These are phyloP conservation scores for Xylaria sp. DNA, from an alignment of 2,329 filamentous ascomycete species.

Conservation along the genomic window DNA sequence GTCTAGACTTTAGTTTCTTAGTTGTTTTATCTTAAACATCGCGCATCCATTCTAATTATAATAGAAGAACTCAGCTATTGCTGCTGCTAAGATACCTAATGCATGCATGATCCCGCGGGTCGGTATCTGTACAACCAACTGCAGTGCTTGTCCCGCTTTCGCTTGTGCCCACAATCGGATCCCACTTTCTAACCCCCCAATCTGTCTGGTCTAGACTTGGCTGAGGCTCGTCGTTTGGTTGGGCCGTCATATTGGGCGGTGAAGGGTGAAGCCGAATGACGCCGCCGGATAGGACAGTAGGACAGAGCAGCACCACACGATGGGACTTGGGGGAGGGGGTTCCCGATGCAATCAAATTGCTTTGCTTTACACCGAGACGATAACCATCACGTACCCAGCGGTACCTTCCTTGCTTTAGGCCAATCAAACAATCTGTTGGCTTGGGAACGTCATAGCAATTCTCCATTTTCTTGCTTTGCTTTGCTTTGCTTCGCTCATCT, in stretches of 20 bases:
- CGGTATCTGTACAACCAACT: background rate
- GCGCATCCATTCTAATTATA: background rate
- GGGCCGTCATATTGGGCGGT: slow-evolving; percentile 9
- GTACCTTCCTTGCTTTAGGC: background rate
- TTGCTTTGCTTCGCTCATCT: background rate
- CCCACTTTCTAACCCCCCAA: too few species aligned
- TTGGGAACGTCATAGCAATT: background rate
- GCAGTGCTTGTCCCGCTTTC: background rate
- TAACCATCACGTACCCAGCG: too few species aligned
- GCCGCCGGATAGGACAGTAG: background rate
- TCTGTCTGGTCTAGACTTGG: background rate
- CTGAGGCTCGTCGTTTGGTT: background rate
- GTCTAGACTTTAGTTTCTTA: background rate
- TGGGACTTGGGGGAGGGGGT: too few species aligned
- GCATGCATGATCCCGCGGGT: background rate
- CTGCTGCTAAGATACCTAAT: background rate
- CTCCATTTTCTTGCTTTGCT: background rate
- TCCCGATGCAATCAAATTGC: too few species aligned
- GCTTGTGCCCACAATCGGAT: background rate
- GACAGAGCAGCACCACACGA: background rate
- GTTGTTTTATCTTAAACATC: background rate
- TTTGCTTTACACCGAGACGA: too few species aligned
- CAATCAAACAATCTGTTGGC: slow-evolving; percentile 9
- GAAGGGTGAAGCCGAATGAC: slow-evolving; percentile 14
- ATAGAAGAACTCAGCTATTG: too few species aligned